Conservation (phyloP, 2,329 filamentous ascomycete genomes). For the Talaromyces sp. region DNA sequence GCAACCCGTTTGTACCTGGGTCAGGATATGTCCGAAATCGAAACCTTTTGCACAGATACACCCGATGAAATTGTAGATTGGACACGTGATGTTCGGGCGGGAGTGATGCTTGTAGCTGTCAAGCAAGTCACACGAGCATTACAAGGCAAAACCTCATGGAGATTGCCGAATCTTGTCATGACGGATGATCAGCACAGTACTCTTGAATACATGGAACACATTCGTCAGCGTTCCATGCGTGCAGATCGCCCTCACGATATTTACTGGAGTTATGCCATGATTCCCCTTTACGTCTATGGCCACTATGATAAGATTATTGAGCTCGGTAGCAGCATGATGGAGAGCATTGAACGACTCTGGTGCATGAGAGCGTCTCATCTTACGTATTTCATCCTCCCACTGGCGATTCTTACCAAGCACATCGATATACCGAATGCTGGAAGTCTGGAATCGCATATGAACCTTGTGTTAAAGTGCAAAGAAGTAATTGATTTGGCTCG, state of each 20-base stretch:
- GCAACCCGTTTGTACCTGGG: slow-evolving; percentile 57
- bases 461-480: slow-evolving; percentile 51
- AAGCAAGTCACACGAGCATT: slow-evolving; percentile 59
- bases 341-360: slow-evolving; percentile 47
- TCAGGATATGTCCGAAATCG: slow-evolving; percentile 58
- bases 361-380: slow-evolving; percentile 45
- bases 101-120: slow-evolving; percentile 55
- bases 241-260: slow-evolving; percentile 55
- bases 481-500: slow-evolving; percentile 54
- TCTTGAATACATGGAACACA: slow-evolving; percentile 49
- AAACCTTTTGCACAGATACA: slow-evolving; percentile 57
- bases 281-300: slow-evolving; percentile 49
- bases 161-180: slow-evolving; percentile 50
- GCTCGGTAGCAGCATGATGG: slow-evolving; percentile 41
- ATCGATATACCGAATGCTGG: slow-evolving; percentile 43
- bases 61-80: slow-evolving; percentile 59
- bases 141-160: slow-evolving; percentile 59
- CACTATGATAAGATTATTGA: slow-evolving; percentile 48
- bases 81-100: slow-evolving; percentile 58
- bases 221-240: slow-evolving; percentile 48
- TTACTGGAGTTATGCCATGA: slow-evolving; percentile 53
- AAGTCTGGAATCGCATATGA: slow-evolving; percentile 50
- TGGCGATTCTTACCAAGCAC: slow-evolving; percentile 45
- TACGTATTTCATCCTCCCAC: slow-evolving; percentile 48
- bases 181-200: slow-evolving; percentile 56